Evolutionary conservation across 169 alveolate species (phyloP).

Genomic region (Cryptosporidium bovis): DNA sequence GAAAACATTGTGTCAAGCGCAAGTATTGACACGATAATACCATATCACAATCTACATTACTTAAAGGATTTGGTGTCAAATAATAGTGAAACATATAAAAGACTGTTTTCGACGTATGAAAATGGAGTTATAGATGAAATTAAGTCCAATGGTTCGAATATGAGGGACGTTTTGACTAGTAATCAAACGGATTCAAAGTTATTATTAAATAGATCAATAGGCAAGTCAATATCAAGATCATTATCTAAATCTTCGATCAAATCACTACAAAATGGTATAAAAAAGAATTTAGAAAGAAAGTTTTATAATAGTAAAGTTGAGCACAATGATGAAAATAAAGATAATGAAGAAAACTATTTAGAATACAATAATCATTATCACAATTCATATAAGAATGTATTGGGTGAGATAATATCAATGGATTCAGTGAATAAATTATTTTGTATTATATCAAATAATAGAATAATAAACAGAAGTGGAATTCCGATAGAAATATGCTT

Average conservation of each 20-base stretch:
- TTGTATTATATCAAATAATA: conserved; percentile 39
- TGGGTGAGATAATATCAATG: conserved; percentile 39
- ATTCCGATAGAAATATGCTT: conserved; percentile 64
- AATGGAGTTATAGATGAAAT: neutral
- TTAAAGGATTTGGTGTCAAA: conserved; percentile 13
- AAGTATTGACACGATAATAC: conserved; percentile 32
- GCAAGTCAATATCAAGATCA: conserved; percentile 28
- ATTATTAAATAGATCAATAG: conserved; percentile 12
- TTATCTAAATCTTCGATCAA: conserved; percentile 39
- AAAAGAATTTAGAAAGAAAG: conserved; percentile 20
- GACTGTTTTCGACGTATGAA: conserved; percentile 1
- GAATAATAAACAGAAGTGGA: conserved; percentile 51
- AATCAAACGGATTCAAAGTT: neutral
- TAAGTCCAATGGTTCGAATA: too few species aligned
- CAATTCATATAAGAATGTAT: conserved; percentile 6
- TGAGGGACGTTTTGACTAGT: neutral
- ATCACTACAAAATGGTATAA: conserved; percentile 47
- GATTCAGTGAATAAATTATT: conserved; percentile 15
- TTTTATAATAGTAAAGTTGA: neutral
- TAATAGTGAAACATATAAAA: conserved; percentile 13
- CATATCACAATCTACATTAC: conserved; percentile 36
- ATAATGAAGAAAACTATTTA: neutral
- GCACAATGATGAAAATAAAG: too few species aligned
- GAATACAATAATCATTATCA: neutral
- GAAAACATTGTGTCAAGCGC: conserved; percentile 48